Evolutionary conservation across 2,329 filamentous ascomycete genomes (phyloP).

Genomic region (Phoma herbarum): DNA sequence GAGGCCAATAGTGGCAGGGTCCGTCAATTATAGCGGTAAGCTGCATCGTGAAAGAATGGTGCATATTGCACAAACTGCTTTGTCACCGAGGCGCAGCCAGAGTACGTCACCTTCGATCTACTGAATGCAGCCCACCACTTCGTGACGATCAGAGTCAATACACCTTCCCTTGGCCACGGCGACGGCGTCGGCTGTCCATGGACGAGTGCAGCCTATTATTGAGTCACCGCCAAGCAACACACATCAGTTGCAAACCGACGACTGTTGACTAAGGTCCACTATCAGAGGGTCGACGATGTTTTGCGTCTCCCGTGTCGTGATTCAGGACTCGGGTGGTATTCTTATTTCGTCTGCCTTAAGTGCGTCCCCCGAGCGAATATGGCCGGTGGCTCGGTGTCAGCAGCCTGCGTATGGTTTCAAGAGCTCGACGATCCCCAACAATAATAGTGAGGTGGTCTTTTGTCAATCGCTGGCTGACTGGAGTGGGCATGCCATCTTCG

Average conservation of each 20-base stretch:
- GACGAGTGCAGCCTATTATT: slow-evolving; percentile 2
- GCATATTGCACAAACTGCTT: slow-evolving; percentile 25
- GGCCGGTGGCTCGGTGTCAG: slow-evolving; percentile 35
- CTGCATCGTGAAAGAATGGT: slow-evolving; percentile 18
- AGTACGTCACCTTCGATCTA: slow-evolving; percentile 19
- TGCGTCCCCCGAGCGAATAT: slow-evolving; percentile 24
- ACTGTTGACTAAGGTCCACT: slow-evolving; percentile 1
- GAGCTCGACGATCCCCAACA: slow-evolving; percentile 33
- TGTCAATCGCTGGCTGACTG: slow-evolving; percentile 38
- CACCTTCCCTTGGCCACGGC: slow-evolving; percentile 6
- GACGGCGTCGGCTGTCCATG: not conserved
- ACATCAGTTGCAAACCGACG: not conserved
- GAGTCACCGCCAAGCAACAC: not conserved
- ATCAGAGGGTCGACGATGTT: not conserved
- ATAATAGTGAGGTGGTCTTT: slow-evolving; percentile 32
- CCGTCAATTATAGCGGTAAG: slow-evolving; percentile 25
- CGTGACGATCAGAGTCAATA: slow-evolving; percentile 24
- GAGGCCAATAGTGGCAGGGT: slow-evolving; percentile 16
- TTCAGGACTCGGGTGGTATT: slow-evolving; percentile 26
- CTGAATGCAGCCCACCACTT: slow-evolving; percentile 23
- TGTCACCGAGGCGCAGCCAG: slow-evolving; percentile 33
- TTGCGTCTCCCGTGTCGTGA: slow-evolving; percentile 23
- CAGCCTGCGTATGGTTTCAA: slow-evolving; percentile 45
- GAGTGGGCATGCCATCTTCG: slow-evolving; percentile 25
- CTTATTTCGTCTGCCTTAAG: slow-evolving; percentile 24